Base-by-base conservation (phyloP, 148 eudicot species). In the Diospyros lotus region DNA sequence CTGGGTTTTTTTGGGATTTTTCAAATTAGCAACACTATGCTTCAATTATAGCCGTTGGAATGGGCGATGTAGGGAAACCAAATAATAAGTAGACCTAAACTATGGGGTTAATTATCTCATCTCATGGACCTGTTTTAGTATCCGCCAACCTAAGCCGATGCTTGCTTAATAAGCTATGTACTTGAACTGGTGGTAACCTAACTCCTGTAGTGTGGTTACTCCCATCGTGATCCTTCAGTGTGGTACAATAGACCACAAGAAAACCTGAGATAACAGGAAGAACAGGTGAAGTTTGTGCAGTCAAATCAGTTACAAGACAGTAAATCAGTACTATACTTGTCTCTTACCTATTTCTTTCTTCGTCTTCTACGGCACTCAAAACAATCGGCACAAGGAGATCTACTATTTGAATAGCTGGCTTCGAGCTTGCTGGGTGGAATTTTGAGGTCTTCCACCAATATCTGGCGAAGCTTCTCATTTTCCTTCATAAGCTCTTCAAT, bases 401-500 rank as follows among this genome's bases (percentile, higher is more conserved):
- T 78, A 55, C 77, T 84, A 63, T 68, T 74, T 54, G 89, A 70
- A 79, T 63, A 71, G 48, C 78, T 79, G 46, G 78, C 63, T 81
- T 83, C 79, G 71, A 93, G 83, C 72, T 88, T 93, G 81, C 72
- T 79, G 5, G 94, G 83, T 56, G 90, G 77, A 77, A 95, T 74
- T 83, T 91, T 95, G 9, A 93, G 87, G 75, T 93, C 99, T 82
- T 93, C 89, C 52, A 90, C 88, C 69, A 95, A 73, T 82, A 93
- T 78, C 64, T 80, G 82, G 17, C 82, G 97, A 77, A 95, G 97
- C 82, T 79, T 89, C 80, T 93, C 97, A 63, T 93, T 96, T 80
- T 96, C 99, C 76, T 88, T 81, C 76, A 88, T 79, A 65, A 96
- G 87, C 76, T 96, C 93, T 59, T 96, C 98, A 11, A 96, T 91